phyloP scores from a whole-genome alignment of 75 land plant genomes.

The Cupressus sempervirens region DNA sequence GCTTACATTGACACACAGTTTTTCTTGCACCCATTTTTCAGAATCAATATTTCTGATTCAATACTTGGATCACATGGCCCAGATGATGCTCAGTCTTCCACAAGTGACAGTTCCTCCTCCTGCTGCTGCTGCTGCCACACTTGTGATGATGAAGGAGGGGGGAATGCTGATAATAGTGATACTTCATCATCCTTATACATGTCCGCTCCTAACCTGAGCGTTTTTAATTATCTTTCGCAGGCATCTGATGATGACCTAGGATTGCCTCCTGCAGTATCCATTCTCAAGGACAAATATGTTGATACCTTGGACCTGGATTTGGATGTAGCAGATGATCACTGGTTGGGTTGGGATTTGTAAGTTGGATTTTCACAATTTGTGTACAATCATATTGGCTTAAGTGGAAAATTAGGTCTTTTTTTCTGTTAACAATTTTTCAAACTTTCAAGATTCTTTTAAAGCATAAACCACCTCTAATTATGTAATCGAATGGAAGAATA shows the following conservation, averaged over 20 bases:
- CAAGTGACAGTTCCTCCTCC: background rate
- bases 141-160: background rate
- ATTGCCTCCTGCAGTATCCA: background rate
- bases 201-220: background rate
- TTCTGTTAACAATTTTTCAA: no score
- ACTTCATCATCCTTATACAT: background rate
- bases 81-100: background rate
- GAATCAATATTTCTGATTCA: background rate
- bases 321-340: no score
- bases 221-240: background rate
- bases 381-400: no score
- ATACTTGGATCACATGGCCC: background rate
- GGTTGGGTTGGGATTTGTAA: no score
- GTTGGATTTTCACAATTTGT: no score
- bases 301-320: no score
- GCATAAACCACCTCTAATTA: no score
- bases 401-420: no score
- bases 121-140: background rate
- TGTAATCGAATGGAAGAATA: no score
- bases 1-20: background rate
- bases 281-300: no score
- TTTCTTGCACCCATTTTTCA: background rate
- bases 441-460: no score
- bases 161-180: background rate
- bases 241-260: conserved; percentile 5